Percentiles rank a stretch among this genome's conserved stretches.
phyloP scores from a whole-genome alignment of 1,139 yeast genomes.

The Hyphopichia khmerensis region DNA sequence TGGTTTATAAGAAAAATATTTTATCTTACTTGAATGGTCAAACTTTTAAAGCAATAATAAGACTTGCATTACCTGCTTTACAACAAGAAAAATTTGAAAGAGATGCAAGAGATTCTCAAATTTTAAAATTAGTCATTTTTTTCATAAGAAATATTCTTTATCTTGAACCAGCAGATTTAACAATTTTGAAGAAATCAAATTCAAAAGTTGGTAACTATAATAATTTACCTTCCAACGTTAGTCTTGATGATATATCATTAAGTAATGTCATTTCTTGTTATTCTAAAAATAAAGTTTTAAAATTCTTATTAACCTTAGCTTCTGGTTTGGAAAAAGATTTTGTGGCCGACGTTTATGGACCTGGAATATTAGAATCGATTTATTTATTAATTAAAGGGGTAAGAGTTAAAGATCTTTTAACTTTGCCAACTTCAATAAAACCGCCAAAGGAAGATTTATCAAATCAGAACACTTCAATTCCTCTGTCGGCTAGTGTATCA shows the following conservation, averaged over 20 bases:
- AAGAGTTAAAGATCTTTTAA: constrained; percentile 26
- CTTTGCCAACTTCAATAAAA: constrained; percentile 1
- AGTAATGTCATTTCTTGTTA: constrained; percentile 58
- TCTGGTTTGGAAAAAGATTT: constrained; percentile 66
- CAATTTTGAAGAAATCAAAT: constrained; percentile 25
- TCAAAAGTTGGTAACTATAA: constrained; percentile 20
- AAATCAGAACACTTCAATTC: constrained; percentile 7
- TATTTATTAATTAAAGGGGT: constrained; percentile 63
- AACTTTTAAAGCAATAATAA: constrained; percentile 65
- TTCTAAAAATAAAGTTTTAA: constrained; percentile 67
- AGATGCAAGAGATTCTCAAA: constrained; percentile 68
- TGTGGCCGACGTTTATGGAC: constrained; percentile 59
- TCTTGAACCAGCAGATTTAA: constrained; percentile 66
- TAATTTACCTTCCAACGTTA: constrained; percentile 55
- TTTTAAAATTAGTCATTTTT: constrained; percentile 68
- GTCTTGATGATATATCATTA: constrained; percentile 66
- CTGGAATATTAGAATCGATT: constrained; percentile 67
- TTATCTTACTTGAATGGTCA: constrained; percentile 59
- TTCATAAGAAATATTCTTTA: constrained; percentile 74
- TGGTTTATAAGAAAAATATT: constrained; percentile 68
- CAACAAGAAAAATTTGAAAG: constrained; percentile 56
- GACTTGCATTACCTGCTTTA: constrained; percentile 69
- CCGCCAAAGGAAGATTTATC: constrained; percentile 3
- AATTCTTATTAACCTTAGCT: constrained; percentile 65
- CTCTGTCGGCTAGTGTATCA: constrained; percentile 22